A percentile compares a stretch with the other conserved stretches of the same genome.
Conservation (phyloP, 2,329 filamentous ascomycete species). For the Apiospora marii region DNA sequence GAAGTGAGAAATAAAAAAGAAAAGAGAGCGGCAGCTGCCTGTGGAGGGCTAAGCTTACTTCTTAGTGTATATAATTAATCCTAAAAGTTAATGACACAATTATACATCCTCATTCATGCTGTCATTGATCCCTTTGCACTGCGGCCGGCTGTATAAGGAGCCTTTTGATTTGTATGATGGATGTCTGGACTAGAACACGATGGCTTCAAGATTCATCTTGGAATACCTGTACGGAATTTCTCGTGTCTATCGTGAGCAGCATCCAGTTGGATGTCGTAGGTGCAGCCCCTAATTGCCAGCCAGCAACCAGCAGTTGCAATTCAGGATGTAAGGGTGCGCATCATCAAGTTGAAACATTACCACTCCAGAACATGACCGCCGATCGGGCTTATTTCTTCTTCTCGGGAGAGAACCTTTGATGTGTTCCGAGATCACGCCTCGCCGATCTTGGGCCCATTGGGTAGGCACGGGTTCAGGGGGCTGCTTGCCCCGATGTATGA, state of each 20-base stretch:
- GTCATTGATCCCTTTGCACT: neutral
- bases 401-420: neutral
- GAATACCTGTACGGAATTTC: too few species aligned
- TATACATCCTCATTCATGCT: neutral
- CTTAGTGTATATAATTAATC: constrained; percentile 10
- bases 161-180: too few species aligned
- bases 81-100: constrained; percentile 6
- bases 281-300: too few species aligned
- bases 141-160: neutral
- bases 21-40: neutral
- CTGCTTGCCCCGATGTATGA: neutral
- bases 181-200: too few species aligned
- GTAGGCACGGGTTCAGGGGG: neutral
- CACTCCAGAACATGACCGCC: neutral
- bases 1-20: neutral
- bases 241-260: too few species aligned
- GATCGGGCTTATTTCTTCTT: neutral
- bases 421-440: neutral
- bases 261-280: too few species aligned
- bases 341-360: too few species aligned
- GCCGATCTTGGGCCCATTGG: neutral
- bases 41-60: neutral
- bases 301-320: too few species aligned
- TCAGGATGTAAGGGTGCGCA: too few species aligned
- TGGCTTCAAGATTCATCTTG: too few species aligned